Evolutionary conservation across 2,329 filamentous ascomycete genomes (phyloP).

Genomic region (Phyllosticta citribraziliensis): DNA sequence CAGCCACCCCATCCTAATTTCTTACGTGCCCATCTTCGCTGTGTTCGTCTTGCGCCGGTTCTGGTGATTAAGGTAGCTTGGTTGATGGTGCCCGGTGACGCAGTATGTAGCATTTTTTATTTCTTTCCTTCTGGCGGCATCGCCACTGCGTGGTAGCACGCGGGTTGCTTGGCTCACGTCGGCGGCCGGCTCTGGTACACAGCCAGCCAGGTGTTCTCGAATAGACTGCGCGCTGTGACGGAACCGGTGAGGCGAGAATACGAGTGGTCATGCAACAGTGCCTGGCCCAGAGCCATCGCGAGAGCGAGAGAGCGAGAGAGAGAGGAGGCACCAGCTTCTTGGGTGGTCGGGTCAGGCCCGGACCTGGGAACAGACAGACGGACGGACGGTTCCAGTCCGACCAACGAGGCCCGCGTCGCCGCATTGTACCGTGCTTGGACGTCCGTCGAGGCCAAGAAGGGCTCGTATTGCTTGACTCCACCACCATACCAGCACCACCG

Average conservation of each 20-base stretch:
- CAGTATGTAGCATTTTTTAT: not conserved
- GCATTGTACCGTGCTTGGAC: not conserved
- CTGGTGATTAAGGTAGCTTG: not conserved
- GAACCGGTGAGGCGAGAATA: not conserved
- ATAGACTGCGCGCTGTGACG: not conserved
- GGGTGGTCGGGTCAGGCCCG: not conserved
- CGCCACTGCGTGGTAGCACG: not conserved
- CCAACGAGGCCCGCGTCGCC: no score
- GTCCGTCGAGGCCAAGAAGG: not conserved
- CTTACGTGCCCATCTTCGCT: not conserved
- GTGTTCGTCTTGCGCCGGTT: not conserved
- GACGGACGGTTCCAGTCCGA: no score
- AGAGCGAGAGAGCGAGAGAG: no score
- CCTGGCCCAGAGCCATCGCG: not conserved
- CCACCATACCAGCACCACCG: not conserved
- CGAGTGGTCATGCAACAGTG: not conserved
- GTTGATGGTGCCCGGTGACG: not conserved
- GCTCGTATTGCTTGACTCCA: not conserved
- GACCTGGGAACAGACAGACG: no score
- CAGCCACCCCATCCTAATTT: not conserved
- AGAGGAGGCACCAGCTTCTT: not conserved
- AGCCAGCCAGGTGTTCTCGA: not conserved
- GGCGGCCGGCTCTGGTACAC: not conserved
- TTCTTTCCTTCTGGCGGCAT: not conserved
- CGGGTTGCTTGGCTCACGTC: not conserved